Conservation (phyloP, 1,284 basidiomycete genomes). For the Thelephora terrestris region DNA sequence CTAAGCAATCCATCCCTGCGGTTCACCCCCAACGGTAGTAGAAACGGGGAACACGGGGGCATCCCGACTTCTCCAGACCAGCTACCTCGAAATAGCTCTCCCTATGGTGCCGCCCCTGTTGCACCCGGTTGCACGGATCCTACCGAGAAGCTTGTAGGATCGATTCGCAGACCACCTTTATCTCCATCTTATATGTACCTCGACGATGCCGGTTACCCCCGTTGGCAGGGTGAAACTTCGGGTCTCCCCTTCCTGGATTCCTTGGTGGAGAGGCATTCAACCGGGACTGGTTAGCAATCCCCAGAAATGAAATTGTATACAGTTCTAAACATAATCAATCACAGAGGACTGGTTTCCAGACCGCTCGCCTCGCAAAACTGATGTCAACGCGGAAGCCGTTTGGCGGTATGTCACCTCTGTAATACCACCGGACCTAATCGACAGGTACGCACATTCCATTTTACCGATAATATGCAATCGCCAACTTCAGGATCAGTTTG, state of each 20-base stretch:
- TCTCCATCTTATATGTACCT: constrained; percentile 72
- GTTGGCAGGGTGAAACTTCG: constrained; percentile 86
- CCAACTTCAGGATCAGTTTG: constrained; percentile 34
- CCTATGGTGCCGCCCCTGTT: constrained; percentile 4
- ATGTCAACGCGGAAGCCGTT: constrained; percentile 68
- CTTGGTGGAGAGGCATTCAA: constrained; percentile 49
- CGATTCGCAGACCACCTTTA: constrained; percentile 48
- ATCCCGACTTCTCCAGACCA: constrained; percentile 28
- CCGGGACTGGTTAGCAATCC: constrained; percentile 25
- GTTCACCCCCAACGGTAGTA: constrained; percentile 39
- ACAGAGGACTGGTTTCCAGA: constrained; percentile 63
- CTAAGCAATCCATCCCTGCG: constrained; percentile 70
- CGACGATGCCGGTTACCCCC: constrained; percentile 72
- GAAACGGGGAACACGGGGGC: neutral
- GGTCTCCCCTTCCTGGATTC: constrained; percentile 79
- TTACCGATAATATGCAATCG: neutral
- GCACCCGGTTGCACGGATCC: constrained; percentile 25
- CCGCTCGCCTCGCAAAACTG: constrained; percentile 58
- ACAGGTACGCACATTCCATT: constrained; percentile 42
- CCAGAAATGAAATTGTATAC: neutral
- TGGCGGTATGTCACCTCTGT: constrained; percentile 68
- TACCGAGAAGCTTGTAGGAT: constrained; percentile 34
- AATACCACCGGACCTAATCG: constrained; percentile 83
- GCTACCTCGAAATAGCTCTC: constrained; percentile 21
- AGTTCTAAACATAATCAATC: neutral